Evolutionary conservation across 1,284 basidiomycete genomes (phyloP), one percentile per base, ranked within the genome.

Genomic region (Irpex sp.): DNA sequence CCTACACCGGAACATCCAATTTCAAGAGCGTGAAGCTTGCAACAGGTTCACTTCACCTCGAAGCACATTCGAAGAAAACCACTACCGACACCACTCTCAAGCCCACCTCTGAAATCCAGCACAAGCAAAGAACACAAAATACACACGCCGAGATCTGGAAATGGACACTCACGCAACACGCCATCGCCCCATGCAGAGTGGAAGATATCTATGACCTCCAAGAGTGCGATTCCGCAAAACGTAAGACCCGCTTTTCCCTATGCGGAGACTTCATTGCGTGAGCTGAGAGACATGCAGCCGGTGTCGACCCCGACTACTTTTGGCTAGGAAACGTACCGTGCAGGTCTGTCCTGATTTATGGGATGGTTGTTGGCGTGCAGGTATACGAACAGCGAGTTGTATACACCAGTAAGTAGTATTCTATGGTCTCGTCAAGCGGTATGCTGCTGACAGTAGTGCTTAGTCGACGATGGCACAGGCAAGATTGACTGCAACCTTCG

Each of bases 251-350:
- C 12, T 68, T 61, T 8, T 53, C 10, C 18, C 28, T 4, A 21
- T 9, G 12, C 58, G n/a, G 16, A 45, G 1, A 45, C 2, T 21
- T 0, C 42, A 16, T 45, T 18, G 48, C 10, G 48, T 28, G 54
- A 33, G 36, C 48, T 60, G 23, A 19, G 21, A 6, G 52, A n/a
- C 49, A 14, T 12, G 16, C 49, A 28, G 18, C 55, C 57, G 61
- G 28, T 72, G 68, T 67, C 12, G 63, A 63, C 28, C 62, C 67
- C 56, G 85, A 87, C 61, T 88, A 86, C 66, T 90, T 80, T 70
- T 87, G 87, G 87, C 73, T 91, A 9, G 86, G 86, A 9, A 74
- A 83, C n/a, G 78, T 86, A 1, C 90, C 89, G 3, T 91, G 88
- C 71, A 77, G 88, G 12, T 82, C 73, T 0, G 83, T 88, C 9